Percentiles rank a stretch among this genome's conserved stretches.
These are phyloP conservation scores for Eutrema japonicum DNA, from an alignment of 345 rosid species.

Conservation along the genomic window DNA sequence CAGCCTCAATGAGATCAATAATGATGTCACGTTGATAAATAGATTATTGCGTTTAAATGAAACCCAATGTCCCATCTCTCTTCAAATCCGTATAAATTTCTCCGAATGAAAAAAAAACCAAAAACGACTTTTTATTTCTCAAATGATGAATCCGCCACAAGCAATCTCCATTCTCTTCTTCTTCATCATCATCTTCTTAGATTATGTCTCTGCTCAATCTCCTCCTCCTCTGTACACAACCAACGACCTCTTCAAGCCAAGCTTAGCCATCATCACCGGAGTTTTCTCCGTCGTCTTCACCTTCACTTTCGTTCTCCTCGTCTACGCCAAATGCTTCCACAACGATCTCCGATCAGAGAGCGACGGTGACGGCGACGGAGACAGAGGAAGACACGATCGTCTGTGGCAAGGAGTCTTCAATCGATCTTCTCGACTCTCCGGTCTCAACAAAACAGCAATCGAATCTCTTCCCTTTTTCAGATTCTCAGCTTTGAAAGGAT, in stretches of 20 bases:
- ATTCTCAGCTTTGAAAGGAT: conserved; percentile 85
- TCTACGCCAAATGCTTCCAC: conserved; percentile 76
- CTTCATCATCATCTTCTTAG: conserved; percentile 24
- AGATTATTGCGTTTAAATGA: conserved; percentile 2
- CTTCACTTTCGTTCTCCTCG: conserved; percentile 60
- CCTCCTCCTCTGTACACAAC: conserved; percentile 28
- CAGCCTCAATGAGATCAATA: conserved; percentile 35
- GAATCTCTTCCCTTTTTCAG: conserved; percentile 90
- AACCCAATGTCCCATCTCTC: conserved; percentile 9
- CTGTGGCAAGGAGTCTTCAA: conserved; percentile 39
- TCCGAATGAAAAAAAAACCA: not conserved
- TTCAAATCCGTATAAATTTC: conserved; percentile 14
- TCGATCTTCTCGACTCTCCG: conserved; percentile 61
- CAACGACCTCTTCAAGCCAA: conserved; percentile 60
- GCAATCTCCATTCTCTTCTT: conserved; percentile 22
- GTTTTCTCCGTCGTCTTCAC: conserved; percentile 67
- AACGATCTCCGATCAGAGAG: conserved; percentile 40
- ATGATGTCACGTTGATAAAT: conserved; percentile 30
- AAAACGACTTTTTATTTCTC: not conserved
- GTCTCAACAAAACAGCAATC: conserved; percentile 70
- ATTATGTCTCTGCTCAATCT: conserved; percentile 37
- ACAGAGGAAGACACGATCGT: conserved; percentile 21
- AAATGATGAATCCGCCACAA: conserved; percentile 32
- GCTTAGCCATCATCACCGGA: conserved; percentile 75
- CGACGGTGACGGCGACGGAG: not conserved